These are phyloP conservation scores for Aplosporella prunicola DNA, from an alignment of 2,329 filamentous ascomycete species.

Conservation along the genomic window DNA sequence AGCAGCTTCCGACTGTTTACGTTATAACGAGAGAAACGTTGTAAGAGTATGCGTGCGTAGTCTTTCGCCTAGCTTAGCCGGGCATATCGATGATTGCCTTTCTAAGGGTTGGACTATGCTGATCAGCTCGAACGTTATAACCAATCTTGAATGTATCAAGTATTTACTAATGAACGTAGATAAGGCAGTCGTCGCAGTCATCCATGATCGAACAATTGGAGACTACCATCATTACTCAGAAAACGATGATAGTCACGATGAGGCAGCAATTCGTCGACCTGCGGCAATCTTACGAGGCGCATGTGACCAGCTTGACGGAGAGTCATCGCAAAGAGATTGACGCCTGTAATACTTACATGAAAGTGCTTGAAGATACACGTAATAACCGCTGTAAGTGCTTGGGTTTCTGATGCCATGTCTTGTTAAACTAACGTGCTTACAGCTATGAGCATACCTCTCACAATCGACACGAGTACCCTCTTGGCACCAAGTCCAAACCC, in stretches of 20 bases:
- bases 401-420: too few species aligned
- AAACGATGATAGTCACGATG: constrained; percentile 24
- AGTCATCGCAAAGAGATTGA: constrained; percentile 32
- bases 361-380: constrained; percentile 26
- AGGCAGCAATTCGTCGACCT: constrained; percentile 28
- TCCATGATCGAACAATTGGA: constrained; percentile 24
- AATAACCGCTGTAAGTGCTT: constrained; percentile 10
- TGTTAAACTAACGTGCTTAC: constrained; percentile 1
- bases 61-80: too few species aligned
- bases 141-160: too few species aligned
- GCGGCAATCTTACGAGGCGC: constrained; percentile 30
- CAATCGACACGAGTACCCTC: constrained; percentile 13
- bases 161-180: too few species aligned
- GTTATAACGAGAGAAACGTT: too few species aligned
- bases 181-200: too few species aligned
- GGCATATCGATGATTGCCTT: too few species aligned
- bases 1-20: too few species aligned
- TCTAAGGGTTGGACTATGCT: too few species aligned
- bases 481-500: background rate
- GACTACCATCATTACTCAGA: constrained; percentile 22
- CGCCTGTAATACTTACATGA: constrained; percentile 29
- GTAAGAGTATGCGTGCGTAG: too few species aligned
- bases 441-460: too few species aligned
- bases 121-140: too few species aligned
- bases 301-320: constrained; percentile 27